Evolutionary conservation across 148 eudicot species (phyloP).

Genomic region (Agrostemma githago): DNA sequence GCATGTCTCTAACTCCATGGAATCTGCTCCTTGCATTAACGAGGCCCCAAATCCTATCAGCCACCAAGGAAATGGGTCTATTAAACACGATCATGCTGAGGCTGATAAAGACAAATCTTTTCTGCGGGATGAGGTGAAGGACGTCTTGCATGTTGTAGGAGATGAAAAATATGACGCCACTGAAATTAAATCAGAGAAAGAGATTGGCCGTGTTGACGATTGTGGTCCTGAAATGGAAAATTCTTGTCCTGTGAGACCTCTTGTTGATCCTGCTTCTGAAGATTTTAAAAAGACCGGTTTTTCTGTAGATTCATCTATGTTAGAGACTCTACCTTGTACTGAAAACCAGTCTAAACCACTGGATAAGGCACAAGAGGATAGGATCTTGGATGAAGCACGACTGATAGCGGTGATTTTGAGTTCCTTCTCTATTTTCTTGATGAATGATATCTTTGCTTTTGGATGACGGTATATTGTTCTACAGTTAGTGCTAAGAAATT

Average conservation of each 20-base stretch:
- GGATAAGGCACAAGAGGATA: slow-evolving; percentile 69
- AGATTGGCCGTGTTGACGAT: slow-evolving; percentile 25
- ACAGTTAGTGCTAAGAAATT: slow-evolving; percentile 14
- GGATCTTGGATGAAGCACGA: slow-evolving; percentile 78
- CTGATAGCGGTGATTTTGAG: slow-evolving; percentile 62
- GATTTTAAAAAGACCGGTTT: slow-evolving; percentile 26
- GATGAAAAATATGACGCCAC: slow-evolving; percentile 28
- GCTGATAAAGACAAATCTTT: slow-evolving; percentile 24
- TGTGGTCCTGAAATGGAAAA: slow-evolving; percentile 25
- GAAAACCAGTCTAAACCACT: slow-evolving; percentile 36
- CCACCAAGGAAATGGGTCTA: slow-evolving; percentile 38
- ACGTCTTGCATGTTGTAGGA: slow-evolving; percentile 21
- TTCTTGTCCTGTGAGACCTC: slow-evolving; percentile 25
- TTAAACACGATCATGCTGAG: slow-evolving; percentile 36
- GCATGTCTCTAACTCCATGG: slow-evolving; percentile 33
- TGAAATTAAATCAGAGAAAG: slow-evolving; percentile 34
- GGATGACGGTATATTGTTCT: not conserved
- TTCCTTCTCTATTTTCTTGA: slow-evolving; percentile 7
- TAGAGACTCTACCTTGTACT: slow-evolving; percentile 39
- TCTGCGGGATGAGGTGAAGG: slow-evolving; percentile 34
- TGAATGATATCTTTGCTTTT: slow-evolving; percentile 19
- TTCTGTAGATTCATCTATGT: slow-evolving; percentile 23
- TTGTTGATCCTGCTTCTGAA: slow-evolving; percentile 26
- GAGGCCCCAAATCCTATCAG: slow-evolving; percentile 26
- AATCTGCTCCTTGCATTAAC: slow-evolving; percentile 25